Conservation (phyloP, 768 basidiomycete genomes). For the Cyclocybe aegerita region DNA sequence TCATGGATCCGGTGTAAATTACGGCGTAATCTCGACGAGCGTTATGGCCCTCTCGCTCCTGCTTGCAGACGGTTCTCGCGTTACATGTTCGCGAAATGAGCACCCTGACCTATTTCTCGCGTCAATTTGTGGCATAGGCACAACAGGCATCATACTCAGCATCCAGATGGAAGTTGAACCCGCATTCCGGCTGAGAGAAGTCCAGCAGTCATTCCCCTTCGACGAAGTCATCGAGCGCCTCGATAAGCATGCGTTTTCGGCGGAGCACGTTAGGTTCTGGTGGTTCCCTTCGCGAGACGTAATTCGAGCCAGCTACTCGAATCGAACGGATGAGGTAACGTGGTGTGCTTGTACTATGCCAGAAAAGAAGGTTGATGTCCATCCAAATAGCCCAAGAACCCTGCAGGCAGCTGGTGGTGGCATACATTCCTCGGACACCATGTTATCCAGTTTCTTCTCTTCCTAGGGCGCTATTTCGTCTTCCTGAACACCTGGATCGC, state of each 20-base stretch:
- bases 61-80: conserved; percentile 70
- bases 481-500: conserved; percentile 64
- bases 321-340: conserved; percentile 75
- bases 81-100: conserved; percentile 63
- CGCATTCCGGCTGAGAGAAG: conserved; percentile 79
- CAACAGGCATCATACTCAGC: conserved; percentile 83
- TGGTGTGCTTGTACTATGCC: conserved; percentile 6
- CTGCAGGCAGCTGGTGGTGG: conserved; percentile 65
- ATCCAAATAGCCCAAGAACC: conserved; percentile 45
- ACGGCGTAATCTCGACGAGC: conserved; percentile 78
- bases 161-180: conserved; percentile 79
- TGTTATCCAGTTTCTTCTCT: conserved; percentile 80
- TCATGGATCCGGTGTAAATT: conserved; percentile 85
- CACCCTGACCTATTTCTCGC: conserved; percentile 81
- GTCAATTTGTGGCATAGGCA: conserved; percentile 87
- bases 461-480: conserved; percentile 66
- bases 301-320: conserved; percentile 69
- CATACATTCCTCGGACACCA: conserved; percentile 76
- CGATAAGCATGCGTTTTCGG: conserved; percentile 55
- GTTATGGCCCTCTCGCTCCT: conserved; percentile 76
- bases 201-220: conserved; percentile 61
- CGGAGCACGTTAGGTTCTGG: conserved; percentile 91
- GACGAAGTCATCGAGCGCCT: conserved; percentile 57
- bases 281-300: conserved; percentile 86
- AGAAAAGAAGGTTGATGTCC: too few species aligned